Evolutionary conservation across 306 rosid genomes (phyloP).

Genomic region (Hippophae gyantsensis): DNA sequence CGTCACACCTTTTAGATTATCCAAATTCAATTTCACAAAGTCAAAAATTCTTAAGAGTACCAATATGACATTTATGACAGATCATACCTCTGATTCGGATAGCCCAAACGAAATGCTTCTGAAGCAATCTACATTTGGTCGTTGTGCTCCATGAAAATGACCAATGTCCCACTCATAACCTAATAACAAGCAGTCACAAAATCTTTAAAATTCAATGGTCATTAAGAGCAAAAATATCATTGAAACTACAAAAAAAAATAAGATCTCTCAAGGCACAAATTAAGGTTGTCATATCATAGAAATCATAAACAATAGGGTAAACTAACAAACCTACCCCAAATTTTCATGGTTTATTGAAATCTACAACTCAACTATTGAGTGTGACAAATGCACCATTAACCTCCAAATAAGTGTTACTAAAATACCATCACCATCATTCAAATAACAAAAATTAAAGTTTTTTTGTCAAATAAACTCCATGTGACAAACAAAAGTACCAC

Average conservation of each 20-base stretch:
- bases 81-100: slow-evolving; percentile 55
- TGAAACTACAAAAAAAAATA: slow-evolving; percentile 5
- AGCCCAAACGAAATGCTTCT: slow-evolving; percentile 86
- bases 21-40: no score
- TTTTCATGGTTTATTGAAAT: no score
- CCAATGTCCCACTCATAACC: slow-evolving; percentile 98
- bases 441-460: no score
- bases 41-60: neutral
- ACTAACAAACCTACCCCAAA: no score
- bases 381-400: neutral
- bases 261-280: neutral
- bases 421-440: no score
- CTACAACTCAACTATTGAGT: no score
- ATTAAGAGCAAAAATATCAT: slow-evolving; percentile 8
- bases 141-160: slow-evolving; percentile 66
- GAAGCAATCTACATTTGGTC: slow-evolving; percentile 87
- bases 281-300: no score
- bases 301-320: no score
- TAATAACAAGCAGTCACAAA: slow-evolving; percentile 28
- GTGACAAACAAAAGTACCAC: no score
- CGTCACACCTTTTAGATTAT: no score
- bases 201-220: slow-evolving; percentile 17
- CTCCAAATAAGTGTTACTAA: no score
- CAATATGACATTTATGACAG: slow-evolving; percentile 17
- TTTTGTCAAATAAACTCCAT: no score